Base-by-base conservation (phyloP, 805 yeast species). In the Ogataea polymorpha region DNA sequence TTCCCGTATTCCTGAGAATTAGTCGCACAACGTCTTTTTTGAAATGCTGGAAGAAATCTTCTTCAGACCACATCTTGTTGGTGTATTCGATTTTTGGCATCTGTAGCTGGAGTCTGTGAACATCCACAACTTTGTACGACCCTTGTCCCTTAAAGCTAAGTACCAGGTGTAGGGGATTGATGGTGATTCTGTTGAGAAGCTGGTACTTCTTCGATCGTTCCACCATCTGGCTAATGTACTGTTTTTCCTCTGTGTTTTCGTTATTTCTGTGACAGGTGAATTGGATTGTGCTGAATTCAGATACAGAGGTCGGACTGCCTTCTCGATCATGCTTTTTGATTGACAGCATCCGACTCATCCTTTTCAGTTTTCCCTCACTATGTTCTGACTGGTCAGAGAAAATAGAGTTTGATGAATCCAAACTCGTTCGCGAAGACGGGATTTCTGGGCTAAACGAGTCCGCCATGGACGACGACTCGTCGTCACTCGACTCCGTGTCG, bases 101-200 rank as follows among this genome's bases (percentile, higher is more conserved):
- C 6, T 71, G 70, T 35, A 91, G 65, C 10, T 70, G 72, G 51
- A 91, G 78, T 49, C 82, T 77, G 33, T 88, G 81, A 4, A 91
- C 86, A 56, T 89, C 88, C 23, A 86, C 72, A 35, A 91, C 63
- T 49, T 81, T 78, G 48, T 77, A 70, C 21, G 78, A 71, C 13
- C 89, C 86, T 15, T 78, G 78, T 3, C 95, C 95, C 56, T 80
- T 81, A 66, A 86, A 90, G 41, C 96, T 86, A 13, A 90, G 70
- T 37, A 80, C 70, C 7, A 91, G 38, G 10, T 37, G 38, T 18
- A 53, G 35, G 5, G 57, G 54, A n/a, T 50, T 37, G 13, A 62
- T 50, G 16, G 59, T 58, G 32, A 69, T 51, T 31, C 58, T 52
- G 5, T 63, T 55, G 23, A 72, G 55, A 44, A 75, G 62, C 31